A percentile compares a stretch with the other conserved stretches of the same genome.
Evolutionary conservation across 2,329 filamentous ascomycete species (phyloP).

Genomic region (Fusarium sp.): DNA sequence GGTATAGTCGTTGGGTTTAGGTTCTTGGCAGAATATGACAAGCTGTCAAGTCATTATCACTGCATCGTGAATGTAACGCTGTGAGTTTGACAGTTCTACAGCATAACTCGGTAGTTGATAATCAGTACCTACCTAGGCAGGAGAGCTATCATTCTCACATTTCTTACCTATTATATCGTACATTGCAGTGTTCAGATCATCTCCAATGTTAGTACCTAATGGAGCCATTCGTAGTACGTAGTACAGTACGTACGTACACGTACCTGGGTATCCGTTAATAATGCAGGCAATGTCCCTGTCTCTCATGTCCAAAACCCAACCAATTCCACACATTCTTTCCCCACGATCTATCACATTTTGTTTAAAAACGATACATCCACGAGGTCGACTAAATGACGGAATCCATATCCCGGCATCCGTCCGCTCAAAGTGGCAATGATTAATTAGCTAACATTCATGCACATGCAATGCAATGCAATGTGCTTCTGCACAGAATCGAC

Average conservation of each 20-base stretch:
- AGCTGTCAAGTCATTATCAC: not conserved
- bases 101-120: not conserved
- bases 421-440: not conserved
- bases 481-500: not conserved
- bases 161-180: not conserved
- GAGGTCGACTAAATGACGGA: not conserved
- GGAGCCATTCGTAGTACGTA: not conserved
- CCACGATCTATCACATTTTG: conserved; percentile 37
- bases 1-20: not conserved
- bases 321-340: conserved; percentile 20
- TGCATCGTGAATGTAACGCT: not conserved
- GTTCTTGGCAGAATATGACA: not conserved
- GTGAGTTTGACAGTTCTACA: not conserved
- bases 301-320: not conserved
- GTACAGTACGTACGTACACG: not conserved
- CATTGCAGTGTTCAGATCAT: not conserved
- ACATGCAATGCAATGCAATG: conserved; percentile 10
- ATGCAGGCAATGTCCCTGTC: conserved; percentile 4
- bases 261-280: not conserved
- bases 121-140: not conserved
- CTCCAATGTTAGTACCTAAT: not conserved
- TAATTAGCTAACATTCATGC: not conserved
- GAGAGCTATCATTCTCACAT: not conserved
- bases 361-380: conserved; percentile 6
- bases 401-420: not conserved